Base-by-base conservation (phyloP, 169 alveolate species). In the Plasmodium chabaudi region DNA sequence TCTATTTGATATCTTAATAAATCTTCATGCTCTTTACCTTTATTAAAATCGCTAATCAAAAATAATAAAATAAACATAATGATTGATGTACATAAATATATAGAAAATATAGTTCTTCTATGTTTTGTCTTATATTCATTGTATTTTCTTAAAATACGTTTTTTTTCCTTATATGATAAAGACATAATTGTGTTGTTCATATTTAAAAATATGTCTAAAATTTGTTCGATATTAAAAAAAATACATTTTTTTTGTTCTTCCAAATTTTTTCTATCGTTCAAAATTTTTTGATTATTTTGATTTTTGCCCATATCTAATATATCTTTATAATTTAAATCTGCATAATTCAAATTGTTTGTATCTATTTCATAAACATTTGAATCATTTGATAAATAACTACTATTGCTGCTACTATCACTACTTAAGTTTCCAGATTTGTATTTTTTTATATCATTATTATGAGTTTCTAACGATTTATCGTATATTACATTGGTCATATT, bases 121-220 rank as follows among this genome's bases (percentile, higher is more conserved):
- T 53, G 42, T 72, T 68, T 68, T 39, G 53, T 68, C 0, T 86
- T 59, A 17, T 19, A 13, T 51, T 51, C 57, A 56, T 60, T 86
- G 55, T 86, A 86, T n/a, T 70, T 55, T 44, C 59, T 70, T 55
- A 53, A 69, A 86, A 86, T 86, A 39, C 15, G n/a, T 59, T 65
- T 86, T 65, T 86, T 86, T 56, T 59, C 75, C 55, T 51, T 86
- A 86, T 39, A 69, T 23, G 91, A 86, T 53, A 86, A 70, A 64
- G 91, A 87, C 44, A 86, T 39, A 23, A 86, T 51, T 25, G 25
- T 46, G 19, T 47, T 68, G 23, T 56, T 57, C 44, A 46, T n/a
- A 39, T 86, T 86, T 1, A 86, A 63, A 70, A 86, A 56, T 47
- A 39, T 21, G 15, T 86, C 57, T 7, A 86, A 64, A 61, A 70